Conservation (phyloP, 1,139 yeast species). For the Blastobotrys illinoisensis region DNA sequence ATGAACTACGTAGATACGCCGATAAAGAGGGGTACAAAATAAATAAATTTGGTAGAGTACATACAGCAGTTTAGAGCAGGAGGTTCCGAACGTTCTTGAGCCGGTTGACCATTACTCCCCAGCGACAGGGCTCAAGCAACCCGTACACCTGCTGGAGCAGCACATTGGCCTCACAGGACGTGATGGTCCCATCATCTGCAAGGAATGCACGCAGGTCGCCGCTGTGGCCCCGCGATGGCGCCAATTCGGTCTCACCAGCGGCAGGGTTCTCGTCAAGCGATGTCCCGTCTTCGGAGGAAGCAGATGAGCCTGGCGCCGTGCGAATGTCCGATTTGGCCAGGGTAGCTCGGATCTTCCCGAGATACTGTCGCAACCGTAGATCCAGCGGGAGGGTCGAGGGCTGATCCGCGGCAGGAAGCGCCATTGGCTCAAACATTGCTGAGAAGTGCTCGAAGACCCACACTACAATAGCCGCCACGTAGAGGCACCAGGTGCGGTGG, state of each 20-base stretch:
- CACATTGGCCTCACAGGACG: slow-evolving; percentile 21
- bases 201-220: background rate
- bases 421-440: slow-evolving; percentile 1
- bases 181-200: background rate
- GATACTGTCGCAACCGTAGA: slow-evolving; percentile 11
- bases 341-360: slow-evolving; percentile 17
- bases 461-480: slow-evolving; percentile 21
- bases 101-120: slow-evolving; percentile 20
- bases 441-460: slow-evolving; percentile 21
- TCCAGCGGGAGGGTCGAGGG: background rate
- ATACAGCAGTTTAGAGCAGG: background rate
- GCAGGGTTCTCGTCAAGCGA: background rate
- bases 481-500: slow-evolving; percentile 26
- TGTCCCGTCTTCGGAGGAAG: background rate
- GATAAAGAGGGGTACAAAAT: background rate
- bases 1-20: no score
- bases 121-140: slow-evolving; percentile 18
- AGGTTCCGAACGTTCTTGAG: background rate
- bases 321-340: slow-evolving; percentile 11
- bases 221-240: background rate
- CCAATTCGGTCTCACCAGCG: background rate
- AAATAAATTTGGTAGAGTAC: background rate
- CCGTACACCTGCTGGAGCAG: slow-evolving; percentile 17
- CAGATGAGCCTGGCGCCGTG: background rate
- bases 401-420: background rate